Evolutionary conservation across 768 basidiomycete species (phyloP), one percentile per base, ranked within the genome.

Genomic region (Dentipellis sp.): DNA sequence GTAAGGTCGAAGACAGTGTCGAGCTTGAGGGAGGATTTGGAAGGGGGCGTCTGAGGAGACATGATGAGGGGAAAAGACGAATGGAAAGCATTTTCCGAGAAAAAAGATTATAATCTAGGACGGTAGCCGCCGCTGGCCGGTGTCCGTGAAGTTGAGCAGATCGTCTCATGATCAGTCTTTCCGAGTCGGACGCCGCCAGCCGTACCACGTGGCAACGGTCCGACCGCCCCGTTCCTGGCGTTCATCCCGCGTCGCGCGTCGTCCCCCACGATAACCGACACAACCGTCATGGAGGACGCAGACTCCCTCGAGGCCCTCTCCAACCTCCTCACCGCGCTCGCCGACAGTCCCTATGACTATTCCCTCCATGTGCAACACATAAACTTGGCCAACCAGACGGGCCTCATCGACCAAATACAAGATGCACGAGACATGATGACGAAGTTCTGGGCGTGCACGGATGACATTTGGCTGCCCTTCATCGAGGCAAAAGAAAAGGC

Each of bases 381-480:
- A 56, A 75, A 72, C 46, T 70, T 90, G 4, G 79, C 84, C 3
- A 74, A 75, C 49, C 75, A 78, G 14, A 74, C 78, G 17, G 80
- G 77, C 55, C 75, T 84, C 72, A 77, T 82, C 10, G 74, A 78
- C 45, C 84, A 91, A 60, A 67, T 80, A 17, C 65, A 74, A 36
- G 73, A 75, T 6, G 91, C 88, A 16, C 75, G 80, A 62, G 83
- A 86, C 64, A 84, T 87, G 78, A 73, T 83, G 65, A 69, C 81
- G 3, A 76, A 77, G 53, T 81, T 79, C 62, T 72, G 83, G 60
- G 80, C 87, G 7, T 82, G 78, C 10, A 78, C 79, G 35, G 82
- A 87, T 56, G 80, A 86, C 37, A 77, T 88, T 19, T 93, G 90
- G 90, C 56, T 84, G n/a, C 81, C 82, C 19, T 71, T 91, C 45